These are phyloP conservation scores for Podila verticillata DNA, from an alignment of 192 early-diverging fungal species.

Conservation along the genomic window DNA sequence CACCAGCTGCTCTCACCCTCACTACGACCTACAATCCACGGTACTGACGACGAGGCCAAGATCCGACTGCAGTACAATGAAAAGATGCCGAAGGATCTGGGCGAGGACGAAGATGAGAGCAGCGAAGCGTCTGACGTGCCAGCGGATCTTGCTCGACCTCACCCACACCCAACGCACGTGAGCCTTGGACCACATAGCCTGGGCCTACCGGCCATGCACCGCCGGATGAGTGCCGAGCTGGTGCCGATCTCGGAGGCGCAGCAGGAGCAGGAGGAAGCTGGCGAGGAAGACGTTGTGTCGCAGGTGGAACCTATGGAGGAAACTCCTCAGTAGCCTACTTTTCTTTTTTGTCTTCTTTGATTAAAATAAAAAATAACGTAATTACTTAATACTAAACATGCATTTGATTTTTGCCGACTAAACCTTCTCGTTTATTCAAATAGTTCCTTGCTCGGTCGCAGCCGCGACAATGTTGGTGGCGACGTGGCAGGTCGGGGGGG, in stretches of 20 bases:
- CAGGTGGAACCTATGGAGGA: background rate
- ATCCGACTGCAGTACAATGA: background rate
- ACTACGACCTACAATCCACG: background rate
- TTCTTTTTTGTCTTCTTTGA: background rate
- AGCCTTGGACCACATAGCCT: background rate
- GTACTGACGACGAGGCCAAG: background rate
- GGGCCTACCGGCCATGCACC: background rate
- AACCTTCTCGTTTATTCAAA: too few relatives aligned
- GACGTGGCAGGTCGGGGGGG: too few relatives aligned
- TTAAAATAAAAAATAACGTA: too few relatives aligned
- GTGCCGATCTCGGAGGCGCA: background rate
- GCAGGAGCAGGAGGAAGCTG: background rate
- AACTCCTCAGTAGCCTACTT: background rate
- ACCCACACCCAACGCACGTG: background rate
- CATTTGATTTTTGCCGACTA: too few relatives aligned
- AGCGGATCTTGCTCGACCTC: background rate
- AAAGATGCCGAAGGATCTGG: slow-evolving; percentile 2
- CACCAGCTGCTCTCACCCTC: background rate
- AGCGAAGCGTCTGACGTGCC: background rate
- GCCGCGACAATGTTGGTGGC: too few relatives aligned
- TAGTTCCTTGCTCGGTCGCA: too few relatives aligned
- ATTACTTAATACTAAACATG: too few relatives aligned
- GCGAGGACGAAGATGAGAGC: background rate
- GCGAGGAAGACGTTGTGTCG: background rate
- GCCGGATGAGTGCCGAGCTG: background rate